Percentiles rank a stretch among this genome's conserved stretches.
phyloP scores from a whole-genome alignment of 495 filamentous ascomycete genomes.

The Ascobolus immersus region DNA sequence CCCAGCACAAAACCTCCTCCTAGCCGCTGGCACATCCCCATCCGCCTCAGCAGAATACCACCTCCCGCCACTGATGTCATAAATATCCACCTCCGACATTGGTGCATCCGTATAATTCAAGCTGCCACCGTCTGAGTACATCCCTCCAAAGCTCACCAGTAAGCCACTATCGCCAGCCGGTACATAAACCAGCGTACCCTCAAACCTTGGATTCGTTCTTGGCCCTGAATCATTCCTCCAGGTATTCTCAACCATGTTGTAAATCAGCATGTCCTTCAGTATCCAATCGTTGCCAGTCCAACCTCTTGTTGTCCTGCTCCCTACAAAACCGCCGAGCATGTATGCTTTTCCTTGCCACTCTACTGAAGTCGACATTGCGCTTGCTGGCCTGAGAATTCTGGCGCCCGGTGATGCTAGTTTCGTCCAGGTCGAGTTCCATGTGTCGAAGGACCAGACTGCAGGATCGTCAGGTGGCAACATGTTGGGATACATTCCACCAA shows the following conservation, averaged over 20 bases:
- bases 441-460: conserved; percentile 6
- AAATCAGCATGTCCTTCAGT: conserved; percentile 20
- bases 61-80: conserved; percentile 24
- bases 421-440: conserved; percentile 8
- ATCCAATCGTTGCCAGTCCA: conserved; percentile 21
- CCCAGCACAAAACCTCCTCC: conserved; percentile 30
- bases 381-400: conserved; percentile 13
- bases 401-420: not conserved
- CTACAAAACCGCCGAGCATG: conserved; percentile 26
- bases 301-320: conserved; percentile 19
- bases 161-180: conserved; percentile 28
- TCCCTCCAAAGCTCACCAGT: conserved; percentile 28
- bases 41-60: conserved; percentile 30
- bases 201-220: conserved; percentile 15
- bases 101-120: too few species aligned
- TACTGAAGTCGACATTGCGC: conserved; percentile 16
- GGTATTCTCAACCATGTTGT: conserved; percentile 20
- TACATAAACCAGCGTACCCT: conserved; percentile 24
- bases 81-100: conserved; percentile 24
- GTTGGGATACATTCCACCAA: too few species aligned
- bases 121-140: too few species aligned
- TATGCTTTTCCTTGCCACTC: conserved; percentile 18
- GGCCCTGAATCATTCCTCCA: conserved; percentile 23
- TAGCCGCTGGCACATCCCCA: conserved; percentile 21
- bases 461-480: conserved; percentile 17